A percentile compares a stretch with the other conserved stretches of the same genome.
These are phyloP conservation scores for Ilyonectria destructans DNA, from an alignment of 2,329 filamentous ascomycete species.

Conservation along the genomic window DNA sequence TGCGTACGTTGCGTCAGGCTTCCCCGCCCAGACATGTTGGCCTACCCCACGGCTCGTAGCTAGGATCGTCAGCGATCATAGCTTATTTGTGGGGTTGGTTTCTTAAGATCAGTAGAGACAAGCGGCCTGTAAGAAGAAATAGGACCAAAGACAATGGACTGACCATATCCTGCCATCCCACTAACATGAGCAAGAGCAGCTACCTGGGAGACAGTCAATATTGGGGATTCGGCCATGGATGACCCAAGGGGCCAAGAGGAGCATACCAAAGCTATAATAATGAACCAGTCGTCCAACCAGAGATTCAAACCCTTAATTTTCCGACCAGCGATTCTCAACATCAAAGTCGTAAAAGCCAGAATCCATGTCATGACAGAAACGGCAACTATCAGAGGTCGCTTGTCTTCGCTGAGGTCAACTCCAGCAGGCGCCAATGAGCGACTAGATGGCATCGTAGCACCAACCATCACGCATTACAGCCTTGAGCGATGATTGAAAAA, in stretches of 20 bases:
- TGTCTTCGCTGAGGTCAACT: constrained; percentile 43
- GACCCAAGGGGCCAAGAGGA: too few species aligned
- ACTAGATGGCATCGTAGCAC: too few species aligned
- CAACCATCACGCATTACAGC: too few species aligned
- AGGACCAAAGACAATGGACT: neutral
- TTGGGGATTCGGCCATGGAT: too few species aligned
- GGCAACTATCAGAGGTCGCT: constrained; percentile 35
- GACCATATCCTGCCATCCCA: constrained; percentile 11
- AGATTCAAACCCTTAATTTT: constrained; percentile 36
- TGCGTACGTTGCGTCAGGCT: constrained; percentile 36
- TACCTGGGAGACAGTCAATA: too few species aligned
- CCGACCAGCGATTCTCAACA: constrained; percentile 40
- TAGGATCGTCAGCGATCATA: constrained; percentile 8
- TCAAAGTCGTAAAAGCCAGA: constrained; percentile 26
- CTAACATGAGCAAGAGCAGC: too few species aligned
- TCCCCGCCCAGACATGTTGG: constrained; percentile 44
- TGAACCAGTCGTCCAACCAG: constrained; percentile 49
- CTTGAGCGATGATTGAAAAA: too few species aligned
- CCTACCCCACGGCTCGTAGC: constrained; percentile 43
- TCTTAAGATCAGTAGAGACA: too few species aligned
- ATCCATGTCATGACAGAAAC: constrained; percentile 22
- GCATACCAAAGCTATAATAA: constrained; percentile 43
- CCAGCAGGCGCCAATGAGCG: constrained; percentile 30
- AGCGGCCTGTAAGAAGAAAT: neutral
- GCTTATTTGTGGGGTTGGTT: too few species aligned